A percentile compares a stretch with the other conserved stretches of the same genome.
phyloP scores from a whole-genome alignment of 306 rosid genomes.

The Vigna nakashimae region DNA sequence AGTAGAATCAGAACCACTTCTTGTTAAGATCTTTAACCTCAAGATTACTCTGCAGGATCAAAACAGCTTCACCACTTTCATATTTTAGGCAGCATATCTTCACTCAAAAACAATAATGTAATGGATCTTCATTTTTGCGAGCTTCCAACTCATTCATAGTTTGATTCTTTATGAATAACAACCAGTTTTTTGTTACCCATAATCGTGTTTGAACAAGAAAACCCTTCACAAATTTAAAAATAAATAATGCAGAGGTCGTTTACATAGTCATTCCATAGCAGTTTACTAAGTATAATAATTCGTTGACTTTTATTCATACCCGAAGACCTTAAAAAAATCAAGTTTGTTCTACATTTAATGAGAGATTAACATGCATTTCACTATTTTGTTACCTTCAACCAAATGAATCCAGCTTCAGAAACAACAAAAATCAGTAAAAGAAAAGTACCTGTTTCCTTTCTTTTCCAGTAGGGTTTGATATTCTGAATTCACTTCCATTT shows the following conservation, averaged over 20 bases:
- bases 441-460: conserved; percentile 52
- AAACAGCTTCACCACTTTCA: not conserved
- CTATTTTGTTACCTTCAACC: conserved; percentile 2
- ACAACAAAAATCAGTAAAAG: not conserved
- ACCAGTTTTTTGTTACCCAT: not conserved
- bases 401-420: conserved; percentile 3
- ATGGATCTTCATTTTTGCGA: not conserved
- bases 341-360: not conserved
- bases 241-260: not conserved
- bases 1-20: not conserved
- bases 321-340: not conserved
- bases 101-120: not conserved
- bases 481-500: conserved; percentile 51
- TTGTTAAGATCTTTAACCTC: conserved; percentile 4
- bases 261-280: not conserved
- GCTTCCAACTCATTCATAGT: not conserved
- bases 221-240: not conserved
- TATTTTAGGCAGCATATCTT: not conserved
- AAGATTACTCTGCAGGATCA: conserved; percentile 1
- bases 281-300: not conserved
- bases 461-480: conserved; percentile 32
- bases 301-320: not conserved
- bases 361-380: not conserved
- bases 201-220: not conserved
- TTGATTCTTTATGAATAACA: not conserved